Evolutionary conservation across 176 grass and related monocot genomes (phyloP).

Genomic region (Zizania latifolia): DNA sequence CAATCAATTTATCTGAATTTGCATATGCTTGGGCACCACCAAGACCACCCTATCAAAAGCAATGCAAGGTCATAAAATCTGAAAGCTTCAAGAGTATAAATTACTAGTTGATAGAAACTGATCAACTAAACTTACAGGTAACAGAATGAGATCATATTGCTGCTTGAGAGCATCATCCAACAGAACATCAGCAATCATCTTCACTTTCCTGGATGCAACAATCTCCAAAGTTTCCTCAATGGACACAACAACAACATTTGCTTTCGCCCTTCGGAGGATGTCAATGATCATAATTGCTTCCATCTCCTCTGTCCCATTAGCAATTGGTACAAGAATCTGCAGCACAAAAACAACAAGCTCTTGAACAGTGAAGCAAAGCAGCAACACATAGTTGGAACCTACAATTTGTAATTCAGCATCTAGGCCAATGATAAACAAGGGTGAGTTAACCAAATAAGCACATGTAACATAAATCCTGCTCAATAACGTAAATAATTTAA

Average conservation of each 20-base stretch:
- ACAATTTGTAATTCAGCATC: not conserved
- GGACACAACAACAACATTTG: constrained; percentile 59
- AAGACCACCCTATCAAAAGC: constrained; percentile 49
- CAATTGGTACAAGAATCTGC: constrained; percentile 74
- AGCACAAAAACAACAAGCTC: not conserved
- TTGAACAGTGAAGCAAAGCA: not conserved
- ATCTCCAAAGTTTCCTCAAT: constrained; percentile 54
- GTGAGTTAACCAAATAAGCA: not conserved
- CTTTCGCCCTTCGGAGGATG: constrained; percentile 59
- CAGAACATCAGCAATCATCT: constrained; percentile 60
- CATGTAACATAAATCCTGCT: not conserved
- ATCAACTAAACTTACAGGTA: constrained; percentile 46
- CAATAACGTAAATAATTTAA: not conserved
- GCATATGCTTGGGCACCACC: constrained; percentile 71
- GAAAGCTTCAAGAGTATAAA: not conserved
- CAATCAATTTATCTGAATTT: constrained; percentile 58
- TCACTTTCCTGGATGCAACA: constrained; percentile 75
- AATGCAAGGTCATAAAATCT: not conserved
- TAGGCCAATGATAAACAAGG: not conserved
- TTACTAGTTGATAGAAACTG: not conserved
- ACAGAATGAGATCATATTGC: constrained; percentile 63
- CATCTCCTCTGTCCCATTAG: constrained; percentile 79
- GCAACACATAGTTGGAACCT: not conserved
- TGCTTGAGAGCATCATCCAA: constrained; percentile 56
- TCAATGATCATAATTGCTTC: constrained; percentile 75